Percentiles rank a stretch among this genome's conserved stretches.
phyloP scores from a whole-genome alignment of 176 grass and related monocot species.

The Canna indica region DNA sequence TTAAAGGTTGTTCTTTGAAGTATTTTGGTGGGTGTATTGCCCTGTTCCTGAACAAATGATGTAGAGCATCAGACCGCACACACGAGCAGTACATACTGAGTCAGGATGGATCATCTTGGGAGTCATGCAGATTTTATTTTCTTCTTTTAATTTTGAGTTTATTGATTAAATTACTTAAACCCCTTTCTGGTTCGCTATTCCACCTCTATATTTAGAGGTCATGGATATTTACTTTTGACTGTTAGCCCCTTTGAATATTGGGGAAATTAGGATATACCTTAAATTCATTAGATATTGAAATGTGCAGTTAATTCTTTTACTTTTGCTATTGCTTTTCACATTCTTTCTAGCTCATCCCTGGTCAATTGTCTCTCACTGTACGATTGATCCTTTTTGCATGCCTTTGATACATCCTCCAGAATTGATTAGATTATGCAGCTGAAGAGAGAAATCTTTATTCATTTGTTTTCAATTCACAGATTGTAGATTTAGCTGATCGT shows the following conservation, averaged over 20 bases:
- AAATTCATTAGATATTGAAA: conserved; percentile 12
- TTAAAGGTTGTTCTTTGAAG: neutral
- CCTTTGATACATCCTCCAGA: no score
- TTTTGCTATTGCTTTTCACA: neutral
- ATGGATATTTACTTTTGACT: neutral
- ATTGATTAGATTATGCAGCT: no score
- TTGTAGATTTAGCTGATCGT: no score
- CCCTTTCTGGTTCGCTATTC: neutral
- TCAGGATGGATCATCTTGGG: neutral
- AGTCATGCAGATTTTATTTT: neutral
- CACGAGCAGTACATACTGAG: conserved; percentile 1
- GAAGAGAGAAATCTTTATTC: no score
- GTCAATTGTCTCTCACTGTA: neutral
- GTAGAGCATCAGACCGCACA: neutral
- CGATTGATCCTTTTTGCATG: no score
- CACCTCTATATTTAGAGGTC: conserved; percentile 10
- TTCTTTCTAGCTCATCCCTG: neutral
- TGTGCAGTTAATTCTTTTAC: conserved; percentile 22
- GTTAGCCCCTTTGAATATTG: neutral
- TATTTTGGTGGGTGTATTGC: conserved; percentile 3
- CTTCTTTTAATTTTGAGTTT: neutral
- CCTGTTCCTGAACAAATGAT: neutral
- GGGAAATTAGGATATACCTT: neutral
- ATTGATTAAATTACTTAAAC: conserved; percentile 10
- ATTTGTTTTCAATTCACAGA: no score